A percentile compares a stretch with the other conserved stretches of the same genome.
phyloP scores from a whole-genome alignment of 495 filamentous ascomycete genomes.

The Talaromyces trachyspermus region DNA sequence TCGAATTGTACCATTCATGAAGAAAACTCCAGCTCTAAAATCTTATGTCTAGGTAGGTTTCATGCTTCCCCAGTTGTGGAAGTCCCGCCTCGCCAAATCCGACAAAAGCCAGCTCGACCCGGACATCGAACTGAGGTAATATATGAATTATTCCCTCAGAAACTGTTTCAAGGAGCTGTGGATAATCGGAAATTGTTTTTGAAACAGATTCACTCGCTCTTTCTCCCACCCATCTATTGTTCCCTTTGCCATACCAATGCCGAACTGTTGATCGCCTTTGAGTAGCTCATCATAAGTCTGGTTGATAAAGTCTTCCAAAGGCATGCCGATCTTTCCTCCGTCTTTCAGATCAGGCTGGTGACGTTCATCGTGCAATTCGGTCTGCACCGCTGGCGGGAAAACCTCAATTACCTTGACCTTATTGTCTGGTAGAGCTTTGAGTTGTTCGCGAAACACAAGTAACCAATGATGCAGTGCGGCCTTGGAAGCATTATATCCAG shows the following conservation, averaged over 20 bases:
- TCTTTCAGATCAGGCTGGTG: slow-evolving; percentile 36
- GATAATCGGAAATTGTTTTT: slow-evolving; percentile 29
- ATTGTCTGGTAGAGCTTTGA: slow-evolving; percentile 32
- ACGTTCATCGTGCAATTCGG: slow-evolving; percentile 33
- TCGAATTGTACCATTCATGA: no score
- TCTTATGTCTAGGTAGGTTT: no score
- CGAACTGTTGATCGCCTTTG: slow-evolving; percentile 42
- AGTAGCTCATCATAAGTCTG: slow-evolving; percentile 50
- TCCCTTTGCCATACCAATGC: slow-evolving; percentile 26
- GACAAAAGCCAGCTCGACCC: no score
- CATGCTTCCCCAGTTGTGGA: no score
- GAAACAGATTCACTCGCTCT: slow-evolving; percentile 31
- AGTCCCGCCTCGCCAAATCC: no score
- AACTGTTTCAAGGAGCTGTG: slow-evolving; percentile 22
- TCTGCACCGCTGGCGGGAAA: slow-evolving; percentile 63
- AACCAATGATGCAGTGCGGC: slow-evolving; percentile 44
- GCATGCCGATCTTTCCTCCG: slow-evolving; percentile 50
- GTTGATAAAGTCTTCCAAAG: slow-evolving; percentile 53
- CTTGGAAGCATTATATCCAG: slow-evolving; percentile 39
- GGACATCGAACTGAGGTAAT: no score
- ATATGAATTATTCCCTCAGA: slow-evolving; percentile 9
- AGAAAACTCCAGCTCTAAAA: no score
- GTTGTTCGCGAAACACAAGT: slow-evolving; percentile 55
- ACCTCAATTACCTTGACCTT: slow-evolving; percentile 57
- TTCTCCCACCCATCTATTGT: slow-evolving; percentile 30